A percentile compares a stretch with the other conserved stretches of the same genome.
These are phyloP conservation scores for Pachyrhizus erosus DNA, from an alignment of 306 rosid species.

Conservation along the genomic window DNA sequence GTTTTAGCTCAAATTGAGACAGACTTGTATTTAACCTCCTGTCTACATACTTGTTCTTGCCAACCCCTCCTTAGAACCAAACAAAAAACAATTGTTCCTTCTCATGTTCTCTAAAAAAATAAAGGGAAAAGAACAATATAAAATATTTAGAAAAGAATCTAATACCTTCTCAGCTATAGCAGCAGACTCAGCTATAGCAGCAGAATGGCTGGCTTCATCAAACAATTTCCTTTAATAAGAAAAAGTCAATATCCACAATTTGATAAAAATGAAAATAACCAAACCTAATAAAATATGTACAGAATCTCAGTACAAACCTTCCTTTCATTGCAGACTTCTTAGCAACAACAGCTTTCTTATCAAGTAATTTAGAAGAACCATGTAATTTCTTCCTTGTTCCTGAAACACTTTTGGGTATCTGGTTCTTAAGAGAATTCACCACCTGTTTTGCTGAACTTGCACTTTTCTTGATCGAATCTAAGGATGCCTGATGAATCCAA, in stretches of 20 bases:
- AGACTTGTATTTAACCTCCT: conserved; percentile 14
- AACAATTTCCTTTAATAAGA: conserved; percentile 71
- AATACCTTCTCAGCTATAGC: conserved; percentile 70
- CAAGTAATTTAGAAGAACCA: conserved; percentile 50
- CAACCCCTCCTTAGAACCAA: not conserved
- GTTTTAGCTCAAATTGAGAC: conserved; percentile 19
- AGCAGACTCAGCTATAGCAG: conserved; percentile 51
- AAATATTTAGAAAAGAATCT: not conserved
- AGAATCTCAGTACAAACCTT: conserved; percentile 58
- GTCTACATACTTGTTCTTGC: not conserved
- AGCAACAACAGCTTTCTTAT: conserved; percentile 54
- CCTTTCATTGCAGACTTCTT: conserved; percentile 51
- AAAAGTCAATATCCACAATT: conserved; percentile 2
- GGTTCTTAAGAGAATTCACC: conserved; percentile 46
- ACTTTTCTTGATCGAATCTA: conserved; percentile 51
- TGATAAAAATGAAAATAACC: not conserved
- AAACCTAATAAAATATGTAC: conserved; percentile 25
- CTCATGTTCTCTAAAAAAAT: not conserved
- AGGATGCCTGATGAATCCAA: conserved; percentile 34
- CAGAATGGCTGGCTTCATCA: conserved; percentile 54
- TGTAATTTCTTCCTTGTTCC: conserved; percentile 53
- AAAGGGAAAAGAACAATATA: not conserved
- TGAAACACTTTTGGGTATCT: conserved; percentile 52
- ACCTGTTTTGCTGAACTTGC: conserved; percentile 45
- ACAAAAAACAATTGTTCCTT: conserved; percentile 6